Percentiles rank a stretch among this genome's conserved stretches.
Conservation (phyloP, 495 filamentous ascomycete genomes). For the Clavariopsis aquatica region DNA sequence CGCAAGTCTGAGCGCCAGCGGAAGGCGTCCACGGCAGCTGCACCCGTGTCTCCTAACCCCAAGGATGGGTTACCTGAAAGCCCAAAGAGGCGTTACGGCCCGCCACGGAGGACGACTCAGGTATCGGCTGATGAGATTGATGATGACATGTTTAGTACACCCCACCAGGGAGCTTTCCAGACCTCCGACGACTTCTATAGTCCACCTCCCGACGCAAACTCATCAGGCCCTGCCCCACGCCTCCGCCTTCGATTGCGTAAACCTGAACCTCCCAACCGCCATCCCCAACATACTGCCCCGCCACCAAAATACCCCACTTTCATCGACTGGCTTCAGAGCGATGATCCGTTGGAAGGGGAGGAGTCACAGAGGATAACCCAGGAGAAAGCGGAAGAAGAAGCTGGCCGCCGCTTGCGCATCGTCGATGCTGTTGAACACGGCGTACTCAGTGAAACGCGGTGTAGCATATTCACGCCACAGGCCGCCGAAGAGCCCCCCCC, state of each 20-base stretch:
- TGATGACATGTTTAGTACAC: conserved; percentile 10
- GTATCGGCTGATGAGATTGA: conserved; percentile 16
- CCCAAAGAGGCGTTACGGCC: conserved; percentile 7
- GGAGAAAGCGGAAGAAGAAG: conserved; percentile 60
- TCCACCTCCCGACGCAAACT: conserved; percentile 5
- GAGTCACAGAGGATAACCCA: conserved; percentile 51
- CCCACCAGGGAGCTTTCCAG: conserved; percentile 3
- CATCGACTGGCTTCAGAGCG: conserved; percentile 57
- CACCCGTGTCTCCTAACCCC: conserved; percentile 1
- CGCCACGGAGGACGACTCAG: conserved; percentile 19
- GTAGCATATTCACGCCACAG: conserved; percentile 75
- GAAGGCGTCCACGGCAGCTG: conserved; percentile 16
- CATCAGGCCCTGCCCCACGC: conserved; percentile 19
- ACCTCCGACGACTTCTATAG: background rate
- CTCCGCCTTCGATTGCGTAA: conserved; percentile 30
- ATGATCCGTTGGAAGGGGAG: conserved; percentile 51
- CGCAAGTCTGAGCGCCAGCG: conserved; percentile 32
- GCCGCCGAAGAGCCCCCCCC: conserved; percentile 68
- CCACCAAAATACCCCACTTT: conserved; percentile 55
- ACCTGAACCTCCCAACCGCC: conserved; percentile 34
- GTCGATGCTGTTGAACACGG: conserved; percentile 72
- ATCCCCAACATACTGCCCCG: conserved; percentile 54
- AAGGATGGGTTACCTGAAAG: conserved; percentile 7
- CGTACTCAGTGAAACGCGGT: conserved; percentile 67
- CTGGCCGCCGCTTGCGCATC: conserved; percentile 58